A percentile compares a stretch with the other conserved stretches of the same genome.
Evolutionary conservation across 2,329 filamentous ascomycete genomes (phyloP).

Genomic region (Aspergillus calidoustus): DNA sequence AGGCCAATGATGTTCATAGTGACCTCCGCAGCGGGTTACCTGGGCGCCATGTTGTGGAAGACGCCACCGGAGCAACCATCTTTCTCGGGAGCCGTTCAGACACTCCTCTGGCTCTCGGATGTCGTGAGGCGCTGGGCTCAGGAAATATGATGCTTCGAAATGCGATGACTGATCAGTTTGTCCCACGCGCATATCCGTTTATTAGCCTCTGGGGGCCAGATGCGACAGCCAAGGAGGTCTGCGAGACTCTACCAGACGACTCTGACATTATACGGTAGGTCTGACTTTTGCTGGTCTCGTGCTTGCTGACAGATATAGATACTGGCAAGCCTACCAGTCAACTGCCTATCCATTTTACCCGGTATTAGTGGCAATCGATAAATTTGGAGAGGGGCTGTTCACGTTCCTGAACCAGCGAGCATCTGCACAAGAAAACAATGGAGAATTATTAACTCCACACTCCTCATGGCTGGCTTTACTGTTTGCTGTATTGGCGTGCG

Average conservation of each 20-base stretch:
- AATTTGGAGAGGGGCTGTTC: conserved; percentile 24
- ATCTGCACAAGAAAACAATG: background rate
- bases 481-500: conserved; percentile 30
- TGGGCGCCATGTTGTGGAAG: conserved; percentile 27
- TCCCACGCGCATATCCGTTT: conserved; percentile 29
- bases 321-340: conserved; percentile 28
- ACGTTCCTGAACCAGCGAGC: conserved; percentile 23
- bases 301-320: conserved; percentile 14
- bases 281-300: background rate
- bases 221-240: conserved; percentile 22
- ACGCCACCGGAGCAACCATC: conserved; percentile 30
- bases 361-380: conserved; percentile 20
- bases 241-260: conserved; percentile 29
- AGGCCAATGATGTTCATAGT: background rate
- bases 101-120: conserved; percentile 24
- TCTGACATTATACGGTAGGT: conserved; percentile 29
- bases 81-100: conserved; percentile 30
- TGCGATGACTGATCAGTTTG: conserved; percentile 24
- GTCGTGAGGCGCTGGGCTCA: conserved; percentile 14
- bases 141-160: conserved; percentile 18
- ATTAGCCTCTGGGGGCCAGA: conserved; percentile 30
- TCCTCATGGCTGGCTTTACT: conserved; percentile 29
- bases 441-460: conserved; percentile 9
- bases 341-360: conserved; percentile 29
- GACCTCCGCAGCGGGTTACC: conserved; percentile 17